Conservation (phyloP, 495 filamentous ascomycete genomes). For the Talaromyces stipitatus region DNA sequence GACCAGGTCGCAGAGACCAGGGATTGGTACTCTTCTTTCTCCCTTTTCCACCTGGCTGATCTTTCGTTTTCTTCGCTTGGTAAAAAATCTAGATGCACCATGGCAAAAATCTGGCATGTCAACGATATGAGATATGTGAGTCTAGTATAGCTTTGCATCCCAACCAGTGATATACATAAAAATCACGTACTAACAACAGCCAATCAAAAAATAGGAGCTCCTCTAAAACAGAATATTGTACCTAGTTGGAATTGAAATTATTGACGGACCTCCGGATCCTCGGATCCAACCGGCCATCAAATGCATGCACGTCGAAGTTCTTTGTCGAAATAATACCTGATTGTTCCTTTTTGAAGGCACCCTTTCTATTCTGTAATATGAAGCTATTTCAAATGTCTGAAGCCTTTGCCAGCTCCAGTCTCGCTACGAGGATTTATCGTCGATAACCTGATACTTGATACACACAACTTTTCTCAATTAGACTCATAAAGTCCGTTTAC, state of each 20-base stretch:
- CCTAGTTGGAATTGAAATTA: not conserved
- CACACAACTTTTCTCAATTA: not conserved
- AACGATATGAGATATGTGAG: not conserved
- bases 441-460: not conserved
- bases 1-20: not conserved
- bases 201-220: not conserved
- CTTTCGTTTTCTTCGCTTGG: not conserved
- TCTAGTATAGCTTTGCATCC: not conserved
- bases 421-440: not conserved
- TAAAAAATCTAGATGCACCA: too few relatives aligned
- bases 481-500: not conserved
- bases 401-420: not conserved
- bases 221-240: not conserved
- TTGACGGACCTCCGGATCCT: not conserved
- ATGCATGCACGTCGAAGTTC: not conserved
- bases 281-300: not conserved
- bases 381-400: not conserved
- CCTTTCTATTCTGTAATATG: too few relatives aligned
- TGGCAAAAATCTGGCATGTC: too few relatives aligned
- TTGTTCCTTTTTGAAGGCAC: too few relatives aligned
- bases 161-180: not conserved
- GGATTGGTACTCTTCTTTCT: not conserved
- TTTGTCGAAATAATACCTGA: too few relatives aligned
- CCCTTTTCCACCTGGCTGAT: not conserved
- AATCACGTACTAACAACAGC: not conserved